Evolutionary conservation across 1,284 basidiomycete species (phyloP), one percentile per base, ranked within the genome.

Genomic region (Neolentinus lepideus): DNA sequence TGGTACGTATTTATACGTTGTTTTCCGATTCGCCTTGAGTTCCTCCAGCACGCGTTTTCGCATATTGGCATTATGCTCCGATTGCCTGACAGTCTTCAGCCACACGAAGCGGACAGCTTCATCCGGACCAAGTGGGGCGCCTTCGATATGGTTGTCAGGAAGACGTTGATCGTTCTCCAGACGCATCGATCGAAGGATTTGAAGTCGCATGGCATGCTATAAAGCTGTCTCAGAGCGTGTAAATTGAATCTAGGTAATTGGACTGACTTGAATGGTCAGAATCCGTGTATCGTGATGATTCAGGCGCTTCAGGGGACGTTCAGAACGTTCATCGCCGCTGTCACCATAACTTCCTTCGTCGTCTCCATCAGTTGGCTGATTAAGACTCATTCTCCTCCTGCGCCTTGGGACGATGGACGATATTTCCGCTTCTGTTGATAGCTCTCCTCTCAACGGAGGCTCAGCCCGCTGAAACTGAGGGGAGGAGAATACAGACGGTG

Each of bases 11-110:
- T 77, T 80, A 65, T 88, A 89, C 48, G 77, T 58, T 24, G 50
- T 46, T 3, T 68, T 70, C 12, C 79, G 76, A 33, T 79, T 79
- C 8, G 72, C 71, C 55, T 76, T 83, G 54, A 89, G 67, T 62
- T 88, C 83, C 3, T 70, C 69, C 24, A 88, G 63, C 12, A 88
- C 65, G 16, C 81, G 80, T 16, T 73, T 68, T 68, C 85, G 88
- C 86, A 88, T 89, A 6, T 77, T 75, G 4, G 73, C 71, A 57
- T 89, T 89, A 61, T 88, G 86, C 21, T 80, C 73, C 0, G 85
- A 88, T 61, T 88, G 84, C 58, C 80, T 85, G 9, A 77, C 73
- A 1, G 86, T 89, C 66, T 85, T 86, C 55, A 83, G 80, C 86
- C 86, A 89, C 2, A 88, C 82, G 62, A 89, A 89, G 14, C 87